A percentile compares a stretch with the other conserved stretches of the same genome.
Evolutionary conservation across 2,329 filamentous ascomycete species (phyloP).

Genomic region (Pseudocercospora vitis): DNA sequence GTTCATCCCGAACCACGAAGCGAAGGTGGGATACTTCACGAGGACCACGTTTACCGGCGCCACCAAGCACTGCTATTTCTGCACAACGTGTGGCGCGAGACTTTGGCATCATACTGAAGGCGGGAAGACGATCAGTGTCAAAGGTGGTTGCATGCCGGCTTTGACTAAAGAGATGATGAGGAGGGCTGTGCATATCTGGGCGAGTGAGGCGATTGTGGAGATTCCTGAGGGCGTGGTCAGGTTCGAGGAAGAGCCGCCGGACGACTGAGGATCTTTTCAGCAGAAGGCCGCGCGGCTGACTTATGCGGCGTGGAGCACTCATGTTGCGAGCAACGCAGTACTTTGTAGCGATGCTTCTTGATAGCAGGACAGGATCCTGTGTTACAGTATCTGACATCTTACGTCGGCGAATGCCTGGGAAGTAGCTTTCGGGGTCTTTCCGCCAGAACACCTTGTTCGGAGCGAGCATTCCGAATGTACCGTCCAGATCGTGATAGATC

Average conservation of each 20-base stretch:
- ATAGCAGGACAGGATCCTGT: too few relatives aligned
- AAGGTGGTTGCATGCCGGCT: neutral
- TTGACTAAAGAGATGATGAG: slow-evolving; percentile 3
- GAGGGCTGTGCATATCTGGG: slow-evolving; percentile 2
- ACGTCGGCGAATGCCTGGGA: too few relatives aligned
- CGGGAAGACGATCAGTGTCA: slow-evolving; percentile 1
- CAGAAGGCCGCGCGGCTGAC: too few relatives aligned
- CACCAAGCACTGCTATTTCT: neutral
- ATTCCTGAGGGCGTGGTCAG: neutral
- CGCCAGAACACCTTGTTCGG: too few relatives aligned
- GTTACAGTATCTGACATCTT: too few relatives aligned
- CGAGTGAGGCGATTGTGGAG: neutral
- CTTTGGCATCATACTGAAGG: neutral
- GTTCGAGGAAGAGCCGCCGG: slow-evolving; percentile 2
- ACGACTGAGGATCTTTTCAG: too few relatives aligned
- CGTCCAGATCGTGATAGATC: too few relatives aligned
- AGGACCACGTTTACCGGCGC: neutral
- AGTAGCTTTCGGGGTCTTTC: too few relatives aligned
- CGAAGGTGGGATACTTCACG: neutral
- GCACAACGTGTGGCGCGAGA: neutral
- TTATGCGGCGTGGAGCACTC: too few relatives aligned
- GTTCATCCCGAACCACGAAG: neutral
- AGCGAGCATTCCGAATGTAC: too few relatives aligned
- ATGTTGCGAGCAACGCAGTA: too few relatives aligned
- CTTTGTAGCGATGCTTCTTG: too few relatives aligned